Conservation (phyloP, 352 stramenopile species). For the Aphanomyces stellatus region DNA sequence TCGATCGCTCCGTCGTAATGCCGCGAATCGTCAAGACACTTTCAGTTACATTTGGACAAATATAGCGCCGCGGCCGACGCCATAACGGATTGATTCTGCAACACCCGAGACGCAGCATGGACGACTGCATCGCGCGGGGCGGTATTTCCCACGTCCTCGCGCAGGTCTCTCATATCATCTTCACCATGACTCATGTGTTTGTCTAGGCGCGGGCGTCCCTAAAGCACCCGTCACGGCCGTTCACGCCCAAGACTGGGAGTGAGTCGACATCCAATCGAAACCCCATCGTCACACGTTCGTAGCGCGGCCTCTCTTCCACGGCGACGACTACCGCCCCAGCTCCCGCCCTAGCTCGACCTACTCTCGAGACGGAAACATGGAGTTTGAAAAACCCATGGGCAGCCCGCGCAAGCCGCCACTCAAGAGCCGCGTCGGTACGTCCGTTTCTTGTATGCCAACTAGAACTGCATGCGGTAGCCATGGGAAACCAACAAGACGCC, state of each 20-base stretch:
- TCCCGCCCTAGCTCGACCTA: slow-evolving; percentile 65
- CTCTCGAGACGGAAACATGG: slow-evolving; percentile 19
- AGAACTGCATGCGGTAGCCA: background rate
- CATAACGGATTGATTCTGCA: background rate
- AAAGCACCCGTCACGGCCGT: slow-evolving; percentile 74
- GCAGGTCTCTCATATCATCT: slow-evolving; percentile 26
- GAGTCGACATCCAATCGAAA: background rate
- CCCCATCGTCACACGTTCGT: background rate
- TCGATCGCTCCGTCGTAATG: no score
- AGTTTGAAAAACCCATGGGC: slow-evolving; percentile 32
- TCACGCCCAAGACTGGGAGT: slow-evolving; percentile 51
- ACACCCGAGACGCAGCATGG: no score
- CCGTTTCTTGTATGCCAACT: no score
- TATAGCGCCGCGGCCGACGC: background rate
- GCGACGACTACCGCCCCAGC: slow-evolving; percentile 60
- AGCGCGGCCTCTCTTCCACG: slow-evolving; percentile 54
- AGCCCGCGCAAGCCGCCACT: slow-evolving; percentile 13
- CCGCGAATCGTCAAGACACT: no score
- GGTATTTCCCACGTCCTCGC: slow-evolving; percentile 75
- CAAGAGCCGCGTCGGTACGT: slow-evolving; percentile 12
- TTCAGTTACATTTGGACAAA: background rate
- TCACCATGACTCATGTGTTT: background rate
- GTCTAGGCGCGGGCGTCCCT: slow-evolving; percentile 57
- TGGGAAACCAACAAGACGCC: background rate
- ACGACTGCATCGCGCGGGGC: slow-evolving; percentile 60